A percentile compares a stretch with the other conserved stretches of the same genome.
phyloP scores from a whole-genome alignment of 805 yeast genomes.

The Candida chilensis region DNA sequence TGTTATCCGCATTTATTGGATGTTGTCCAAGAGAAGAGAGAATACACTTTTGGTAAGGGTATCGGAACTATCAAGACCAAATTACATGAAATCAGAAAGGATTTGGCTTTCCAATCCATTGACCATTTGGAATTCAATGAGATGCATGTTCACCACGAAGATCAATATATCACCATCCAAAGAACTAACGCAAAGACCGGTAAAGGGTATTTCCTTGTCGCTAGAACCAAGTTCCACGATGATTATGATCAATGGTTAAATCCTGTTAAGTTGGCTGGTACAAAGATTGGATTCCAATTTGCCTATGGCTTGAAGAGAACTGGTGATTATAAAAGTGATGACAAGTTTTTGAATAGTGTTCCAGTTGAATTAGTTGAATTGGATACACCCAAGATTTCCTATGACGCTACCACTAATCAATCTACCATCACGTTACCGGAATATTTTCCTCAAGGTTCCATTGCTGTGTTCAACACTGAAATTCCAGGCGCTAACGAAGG shows the following conservation, averaged over 20 bases:
- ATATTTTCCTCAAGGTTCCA: conserved; percentile 81
- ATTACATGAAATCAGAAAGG: conserved; percentile 47
- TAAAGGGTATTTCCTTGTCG: conserved; percentile 80
- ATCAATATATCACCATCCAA: conserved; percentile 85
- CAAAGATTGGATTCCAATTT: conserved; percentile 46
- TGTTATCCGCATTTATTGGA: conserved; percentile 76
- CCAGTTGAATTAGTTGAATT: conserved; percentile 55
- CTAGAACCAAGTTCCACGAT: conserved; percentile 66
- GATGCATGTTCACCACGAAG: conserved; percentile 92
- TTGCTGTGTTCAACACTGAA: conserved; percentile 70
- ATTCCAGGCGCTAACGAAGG: conserved; percentile 57
- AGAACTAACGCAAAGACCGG: conserved; percentile 79
- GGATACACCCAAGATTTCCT: conserved; percentile 36
- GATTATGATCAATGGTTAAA: conserved; percentile 43
- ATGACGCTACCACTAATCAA: conserved; percentile 26
- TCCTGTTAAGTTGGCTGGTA: conserved; percentile 53
- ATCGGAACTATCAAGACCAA: conserved; percentile 65
- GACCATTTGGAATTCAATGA: conserved; percentile 59
- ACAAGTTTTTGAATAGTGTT: conserved; percentile 44
- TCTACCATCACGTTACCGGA: conserved; percentile 52
- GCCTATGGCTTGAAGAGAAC: conserved; percentile 44
- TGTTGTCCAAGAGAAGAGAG: conserved; percentile 68
- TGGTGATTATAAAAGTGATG: conserved; percentile 37
- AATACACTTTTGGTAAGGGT: conserved; percentile 53
- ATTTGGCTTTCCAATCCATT: conserved; percentile 44